phyloP scores from a whole-genome alignment of 306 rosid species.

The Ochetophila trinervis region DNA sequence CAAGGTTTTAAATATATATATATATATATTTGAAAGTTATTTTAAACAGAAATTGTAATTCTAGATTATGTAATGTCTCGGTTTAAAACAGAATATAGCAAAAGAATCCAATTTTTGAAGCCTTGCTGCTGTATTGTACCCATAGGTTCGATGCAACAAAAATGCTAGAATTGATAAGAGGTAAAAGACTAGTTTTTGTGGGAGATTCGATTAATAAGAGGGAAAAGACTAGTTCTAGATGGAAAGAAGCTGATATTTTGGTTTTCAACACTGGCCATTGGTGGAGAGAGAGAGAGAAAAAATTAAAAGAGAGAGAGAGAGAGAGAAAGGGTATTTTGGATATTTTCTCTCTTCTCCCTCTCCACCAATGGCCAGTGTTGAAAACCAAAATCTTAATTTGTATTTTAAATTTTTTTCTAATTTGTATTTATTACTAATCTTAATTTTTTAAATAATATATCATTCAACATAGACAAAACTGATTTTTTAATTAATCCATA shows the following conservation, averaged over 20 bases:
- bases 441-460: too few species aligned
- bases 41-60: not conserved
- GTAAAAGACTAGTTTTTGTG: constrained; percentile 90
- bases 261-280: constrained; percentile 94
- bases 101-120: constrained; percentile 14
- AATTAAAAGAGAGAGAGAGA: too few species aligned
- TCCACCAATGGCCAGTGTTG: too few species aligned
- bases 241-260: constrained; percentile 90
- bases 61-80: not conserved
- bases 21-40: constrained; percentile 7
- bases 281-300: too few species aligned
- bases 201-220: constrained; percentile 95
- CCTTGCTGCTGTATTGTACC: constrained; percentile 13
- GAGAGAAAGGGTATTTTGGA: too few species aligned
- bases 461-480: too few species aligned
- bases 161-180: constrained; percentile 82
- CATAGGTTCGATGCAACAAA: constrained; percentile 80
- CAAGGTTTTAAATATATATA: constrained; percentile 41
- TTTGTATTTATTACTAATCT: too few species aligned
- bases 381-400: too few species aligned
- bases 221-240: constrained; percentile 97
- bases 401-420: too few species aligned
- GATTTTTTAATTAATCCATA: too few species aligned
- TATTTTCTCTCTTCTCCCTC: too few species aligned
- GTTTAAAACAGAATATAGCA: not conserved